Evolutionary conservation across 768 basidiomycete species (phyloP), one percentile per base, ranked within the genome.

Genomic region (Lentinula sp.): DNA sequence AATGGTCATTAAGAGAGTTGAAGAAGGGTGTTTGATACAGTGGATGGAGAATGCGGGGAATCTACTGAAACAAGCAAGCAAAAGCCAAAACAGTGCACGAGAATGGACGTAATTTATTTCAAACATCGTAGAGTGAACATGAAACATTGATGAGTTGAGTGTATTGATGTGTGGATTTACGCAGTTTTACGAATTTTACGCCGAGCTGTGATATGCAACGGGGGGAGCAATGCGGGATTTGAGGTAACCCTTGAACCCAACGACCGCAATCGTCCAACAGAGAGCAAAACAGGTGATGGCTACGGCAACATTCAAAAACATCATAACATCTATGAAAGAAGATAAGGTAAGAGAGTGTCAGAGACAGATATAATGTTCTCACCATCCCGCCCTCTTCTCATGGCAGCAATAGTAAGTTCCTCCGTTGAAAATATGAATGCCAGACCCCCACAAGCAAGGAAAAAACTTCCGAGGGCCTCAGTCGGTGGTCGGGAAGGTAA

Each of bases 401-500:
- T 97, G 16, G 95, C 94, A 12, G 91, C 90, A 63, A 91, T 83
- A 3, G 91, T 91, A 20, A 98, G 71, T 67, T 96, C 93, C 74
- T 98, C 95, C 7, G 88, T 89, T 39, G 90, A 93, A 61, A 94
- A 83, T 72, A 95, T 91, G 75, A 98, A 98, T 54, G 87, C 81
- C 61, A 98, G 71, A 9, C 96, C 96, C 50, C 95, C 95, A 59
- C 88, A 88, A 6, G 94, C 84, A 54, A 95, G 78, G 75, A 90
- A 90, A 74, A 98, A 91, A 61, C 91, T 84, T 15, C 88, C 91
- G 43, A 98, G 74, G 5, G 89, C 89, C 76, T 98, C 96, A 0
- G 95, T 95, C 0, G 95, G 96, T 5, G 96, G 96, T 8, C 95
- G 85, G 13, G 91, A 92, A 1, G 96, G 96, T 13, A 93, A 81